These are phyloP conservation scores for Cyberlindnera misumaiensis DNA, from an alignment of 805 yeast species.

Conservation along the genomic window DNA sequence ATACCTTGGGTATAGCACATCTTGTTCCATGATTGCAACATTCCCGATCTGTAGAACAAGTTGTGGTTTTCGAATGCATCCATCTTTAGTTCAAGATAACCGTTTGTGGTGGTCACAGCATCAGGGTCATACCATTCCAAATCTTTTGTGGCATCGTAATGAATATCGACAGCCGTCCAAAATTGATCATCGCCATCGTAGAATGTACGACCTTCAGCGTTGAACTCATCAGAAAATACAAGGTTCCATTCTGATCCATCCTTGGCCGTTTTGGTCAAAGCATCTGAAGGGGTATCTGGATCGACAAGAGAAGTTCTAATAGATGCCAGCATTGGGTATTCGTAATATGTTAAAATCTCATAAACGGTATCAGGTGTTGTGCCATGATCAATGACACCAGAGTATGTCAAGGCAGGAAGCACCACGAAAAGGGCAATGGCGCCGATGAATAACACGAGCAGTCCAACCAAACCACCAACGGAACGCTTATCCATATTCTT, in stretches of 20 bases:
- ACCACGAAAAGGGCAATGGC: constrained; percentile 65
- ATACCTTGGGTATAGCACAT: constrained; percentile 83
- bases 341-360: constrained; percentile 40
- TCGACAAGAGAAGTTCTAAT: constrained; percentile 48
- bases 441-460: constrained; percentile 52
- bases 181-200: constrained; percentile 89
- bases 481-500: constrained; percentile 62
- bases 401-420: constrained; percentile 76
- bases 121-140: constrained; percentile 96
- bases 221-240: constrained; percentile 89
- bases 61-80: constrained; percentile 81
- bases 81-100: constrained; percentile 60
- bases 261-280: constrained; percentile 40
- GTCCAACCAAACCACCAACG: constrained; percentile 52
- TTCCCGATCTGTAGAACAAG: constrained; percentile 79
- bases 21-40: constrained; percentile 91
- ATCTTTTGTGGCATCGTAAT: constrained; percentile 84
- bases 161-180: constrained; percentile 77
- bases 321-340: constrained; percentile 45
- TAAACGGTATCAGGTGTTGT: constrained; percentile 11
- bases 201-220: constrained; percentile 83
- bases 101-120: constrained; percentile 71
- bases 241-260: constrained; percentile 67
- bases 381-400: constrained; percentile 47
- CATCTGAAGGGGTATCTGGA: constrained; percentile 54